Evolutionary conservation across 495 filamentous ascomycete species (phyloP).

Genomic region (Talaromyces adpressus): DNA sequence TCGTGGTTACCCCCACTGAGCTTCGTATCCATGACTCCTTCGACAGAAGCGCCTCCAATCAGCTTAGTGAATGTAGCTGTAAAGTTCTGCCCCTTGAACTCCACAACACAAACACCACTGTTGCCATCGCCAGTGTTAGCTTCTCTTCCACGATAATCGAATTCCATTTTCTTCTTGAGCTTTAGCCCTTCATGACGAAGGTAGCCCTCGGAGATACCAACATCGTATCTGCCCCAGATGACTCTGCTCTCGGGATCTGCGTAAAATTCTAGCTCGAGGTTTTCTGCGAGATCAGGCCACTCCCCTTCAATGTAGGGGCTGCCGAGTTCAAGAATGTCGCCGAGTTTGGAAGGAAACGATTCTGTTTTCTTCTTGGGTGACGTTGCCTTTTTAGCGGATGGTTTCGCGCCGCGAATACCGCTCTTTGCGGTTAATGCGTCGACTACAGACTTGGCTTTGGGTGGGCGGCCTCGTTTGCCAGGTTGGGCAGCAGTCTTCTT

Average conservation of each 20-base stretch:
- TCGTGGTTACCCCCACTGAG: too few species aligned
- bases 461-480: not conserved
- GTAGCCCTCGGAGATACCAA: not conserved
- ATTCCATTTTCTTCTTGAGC: not conserved
- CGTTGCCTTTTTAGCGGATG: not conserved
- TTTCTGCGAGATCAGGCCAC: not conserved
- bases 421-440: not conserved
- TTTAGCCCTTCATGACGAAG: not conserved
- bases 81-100: not conserved
- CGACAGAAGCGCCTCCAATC: not conserved
- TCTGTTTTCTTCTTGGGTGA: not conserved
- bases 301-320: not conserved
- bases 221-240: not conserved
- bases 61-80: not conserved
- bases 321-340: not conserved
- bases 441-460: constrained; percentile 2
- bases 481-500: not conserved
- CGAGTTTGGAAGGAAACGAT: not conserved
- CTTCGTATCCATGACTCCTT: not conserved
- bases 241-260: not conserved
- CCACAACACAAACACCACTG: not conserved
- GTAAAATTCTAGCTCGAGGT: not conserved
- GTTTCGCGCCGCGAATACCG: not conserved
- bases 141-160: not conserved
- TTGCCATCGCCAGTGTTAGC: not conserved